Conservation (phyloP, 768 basidiomycete species). For the Clavaria fumosa region DNA sequence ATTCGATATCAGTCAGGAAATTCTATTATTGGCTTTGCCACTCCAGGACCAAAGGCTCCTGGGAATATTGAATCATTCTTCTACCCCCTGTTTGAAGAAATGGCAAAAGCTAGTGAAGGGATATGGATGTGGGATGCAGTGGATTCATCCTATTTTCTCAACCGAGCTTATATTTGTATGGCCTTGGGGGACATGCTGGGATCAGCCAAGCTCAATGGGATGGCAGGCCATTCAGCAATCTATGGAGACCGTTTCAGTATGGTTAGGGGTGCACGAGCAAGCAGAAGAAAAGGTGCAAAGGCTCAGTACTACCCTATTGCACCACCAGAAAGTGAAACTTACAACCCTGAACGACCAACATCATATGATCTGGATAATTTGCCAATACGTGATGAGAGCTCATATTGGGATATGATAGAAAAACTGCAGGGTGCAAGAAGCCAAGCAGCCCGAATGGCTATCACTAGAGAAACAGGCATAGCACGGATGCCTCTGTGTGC, state of each 20-base stretch:
- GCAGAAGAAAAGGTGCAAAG: conserved; percentile 11
- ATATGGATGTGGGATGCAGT: conserved; percentile 22
- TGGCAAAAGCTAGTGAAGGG: conserved; percentile 15
- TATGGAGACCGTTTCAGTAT: conserved; percentile 18
- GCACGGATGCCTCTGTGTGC: conserved; percentile 16
- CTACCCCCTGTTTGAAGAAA: conserved; percentile 16
- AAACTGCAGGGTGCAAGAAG: conserved; percentile 9
- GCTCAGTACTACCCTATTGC: conserved; percentile 17
- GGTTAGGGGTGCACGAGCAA: conserved; percentile 15
- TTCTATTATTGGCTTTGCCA: conserved; percentile 14
- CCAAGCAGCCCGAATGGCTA: conserved; percentile 9
- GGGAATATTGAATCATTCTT: conserved; percentile 17
- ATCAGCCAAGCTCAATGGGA: conserved; percentile 19
- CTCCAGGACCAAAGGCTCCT: conserved; percentile 17
- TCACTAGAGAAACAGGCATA: conserved; percentile 15
- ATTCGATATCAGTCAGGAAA: conserved; percentile 12
- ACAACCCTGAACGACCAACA: conserved; percentile 13
- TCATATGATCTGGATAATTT: conserved; percentile 15
- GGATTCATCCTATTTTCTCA: conserved; percentile 13
- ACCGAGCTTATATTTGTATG: conserved; percentile 11
- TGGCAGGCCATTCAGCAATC: conserved; percentile 16
- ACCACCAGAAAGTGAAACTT: conserved; percentile 12
- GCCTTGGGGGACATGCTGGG: conserved; percentile 20
- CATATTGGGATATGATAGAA: conserved; percentile 15
- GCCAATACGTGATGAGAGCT: conserved; percentile 12